Evolutionary conservation across 2,329 filamentous ascomycete species (phyloP).

Genomic region (Sclerotiophoma versabilis): DNA sequence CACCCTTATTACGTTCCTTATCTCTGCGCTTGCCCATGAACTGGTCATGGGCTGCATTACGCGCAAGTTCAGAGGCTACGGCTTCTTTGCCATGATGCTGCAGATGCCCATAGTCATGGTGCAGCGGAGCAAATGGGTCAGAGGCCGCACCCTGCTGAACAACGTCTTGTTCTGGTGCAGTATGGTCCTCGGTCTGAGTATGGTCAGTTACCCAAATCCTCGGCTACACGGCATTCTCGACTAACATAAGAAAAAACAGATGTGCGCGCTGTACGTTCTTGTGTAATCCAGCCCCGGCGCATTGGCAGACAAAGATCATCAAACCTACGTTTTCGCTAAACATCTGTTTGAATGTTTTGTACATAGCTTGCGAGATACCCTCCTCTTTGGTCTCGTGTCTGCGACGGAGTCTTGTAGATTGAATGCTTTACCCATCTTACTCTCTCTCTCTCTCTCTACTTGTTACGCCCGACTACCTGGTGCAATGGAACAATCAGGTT

Average conservation of each 20-base stretch:
- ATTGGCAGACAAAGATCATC: neutral
- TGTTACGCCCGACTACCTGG: too few relatives aligned
- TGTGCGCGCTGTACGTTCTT: slow-evolving; percentile 51
- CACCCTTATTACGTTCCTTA: slow-evolving; percentile 88
- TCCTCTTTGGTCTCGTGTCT: slow-evolving; percentile 12
- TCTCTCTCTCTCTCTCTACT: too few relatives aligned
- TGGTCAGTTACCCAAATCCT: slow-evolving; percentile 62
- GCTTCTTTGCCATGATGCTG: slow-evolving; percentile 93
- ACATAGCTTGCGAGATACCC: slow-evolving; percentile 27
- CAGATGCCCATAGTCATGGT: slow-evolving; percentile 95
- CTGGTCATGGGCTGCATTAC: slow-evolving; percentile 98
- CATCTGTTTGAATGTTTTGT: neutral
- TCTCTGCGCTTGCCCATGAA: slow-evolving; percentile 89
- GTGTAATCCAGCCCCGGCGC: slow-evolving; percentile 29
- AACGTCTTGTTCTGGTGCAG: slow-evolving; percentile 86
- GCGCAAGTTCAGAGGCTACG: slow-evolving; percentile 93
- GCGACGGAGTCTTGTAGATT: too few relatives aligned
- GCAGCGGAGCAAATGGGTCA: slow-evolving; percentile 80
- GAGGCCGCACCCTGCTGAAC: slow-evolving; percentile 75
- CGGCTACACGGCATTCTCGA: neutral
- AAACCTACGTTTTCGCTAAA: neutral
- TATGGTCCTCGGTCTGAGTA: slow-evolving; percentile 84
- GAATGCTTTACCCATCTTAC: too few relatives aligned
- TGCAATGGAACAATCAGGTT: too few relatives aligned
- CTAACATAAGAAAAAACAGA: slow-evolving; percentile 32